Evolutionary conservation across 2,329 filamentous ascomycete species (phyloP).

Genomic region (Gaeumannomyces sp.): DNA sequence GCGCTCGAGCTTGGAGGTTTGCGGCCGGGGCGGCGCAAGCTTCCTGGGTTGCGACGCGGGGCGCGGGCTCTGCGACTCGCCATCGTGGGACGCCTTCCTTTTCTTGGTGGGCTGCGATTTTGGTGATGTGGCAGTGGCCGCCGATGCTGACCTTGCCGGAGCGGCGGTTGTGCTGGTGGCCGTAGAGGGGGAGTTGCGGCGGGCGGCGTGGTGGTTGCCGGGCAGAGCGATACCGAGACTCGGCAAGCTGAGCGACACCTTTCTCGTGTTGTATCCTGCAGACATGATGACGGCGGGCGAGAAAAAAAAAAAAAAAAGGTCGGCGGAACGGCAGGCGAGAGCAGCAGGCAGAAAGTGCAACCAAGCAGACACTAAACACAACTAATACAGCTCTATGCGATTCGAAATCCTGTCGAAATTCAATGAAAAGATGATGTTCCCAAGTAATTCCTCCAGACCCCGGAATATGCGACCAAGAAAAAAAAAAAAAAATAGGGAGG

Average conservation of each 20-base stretch:
- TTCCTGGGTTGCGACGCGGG: slow-evolving; percentile 25
- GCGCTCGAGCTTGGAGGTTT: slow-evolving; percentile 48
- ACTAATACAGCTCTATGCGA: not conserved
- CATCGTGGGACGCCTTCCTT: slow-evolving; percentile 70
- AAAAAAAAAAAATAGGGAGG: slow-evolving; percentile 5
- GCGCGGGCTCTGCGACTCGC: slow-evolving; percentile 25
- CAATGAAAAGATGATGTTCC: not conserved
- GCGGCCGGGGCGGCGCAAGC: slow-evolving; percentile 18
- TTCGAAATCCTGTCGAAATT: not conserved
- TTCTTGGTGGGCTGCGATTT: slow-evolving; percentile 48
- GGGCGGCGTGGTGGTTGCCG: slow-evolving; percentile 42
- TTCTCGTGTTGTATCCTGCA: slow-evolving; percentile 9
- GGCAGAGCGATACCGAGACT: slow-evolving; percentile 88
- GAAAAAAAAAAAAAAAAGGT: not conserved
- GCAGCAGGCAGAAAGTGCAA: not conserved
- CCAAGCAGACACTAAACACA: not conserved
- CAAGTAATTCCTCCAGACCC: not conserved
- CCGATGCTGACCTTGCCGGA: slow-evolving; percentile 14
- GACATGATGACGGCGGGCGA: not conserved
- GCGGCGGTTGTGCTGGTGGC: slow-evolving; percentile 17
- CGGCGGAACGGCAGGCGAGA: not conserved
- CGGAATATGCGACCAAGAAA: not conserved
- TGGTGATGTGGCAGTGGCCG: slow-evolving; percentile 25
- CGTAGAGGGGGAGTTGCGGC: slow-evolving; percentile 24
- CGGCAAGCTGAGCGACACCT: slow-evolving; percentile 71